A percentile compares a stretch with the other conserved stretches of the same genome.
These are phyloP conservation scores for Yamadazyma sp. DNA, from an alignment of 1,139 yeast genomes.

Conservation along the genomic window DNA sequence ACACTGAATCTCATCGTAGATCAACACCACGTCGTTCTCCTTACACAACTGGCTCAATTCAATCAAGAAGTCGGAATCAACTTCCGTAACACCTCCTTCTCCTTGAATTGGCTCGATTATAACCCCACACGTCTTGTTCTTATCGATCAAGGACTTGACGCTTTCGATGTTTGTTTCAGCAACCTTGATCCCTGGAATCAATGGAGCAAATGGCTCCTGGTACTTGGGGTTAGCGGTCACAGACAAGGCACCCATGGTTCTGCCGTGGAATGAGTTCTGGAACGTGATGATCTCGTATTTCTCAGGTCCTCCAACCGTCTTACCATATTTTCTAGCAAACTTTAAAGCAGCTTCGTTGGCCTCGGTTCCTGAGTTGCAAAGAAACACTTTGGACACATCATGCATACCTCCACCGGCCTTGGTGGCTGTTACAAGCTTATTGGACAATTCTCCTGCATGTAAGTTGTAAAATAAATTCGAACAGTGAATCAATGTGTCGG, in stretches of 20 bases:
- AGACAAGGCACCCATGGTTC: conserved; percentile 89
- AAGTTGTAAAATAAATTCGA: conserved; percentile 84
- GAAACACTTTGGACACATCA: conserved; percentile 78
- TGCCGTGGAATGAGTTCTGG: conserved; percentile 88
- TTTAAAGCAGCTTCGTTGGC: conserved; percentile 98
- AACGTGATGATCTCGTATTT: conserved; percentile 84
- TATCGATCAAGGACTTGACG: conserved; percentile 55
- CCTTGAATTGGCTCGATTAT: conserved; percentile 97
- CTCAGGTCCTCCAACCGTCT: conserved; percentile 43
- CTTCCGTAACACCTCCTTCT: conserved; percentile 88
- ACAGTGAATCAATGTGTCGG: conserved; percentile 71
- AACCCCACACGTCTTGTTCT: conserved; percentile 82
- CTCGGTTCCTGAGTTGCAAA: conserved; percentile 93
- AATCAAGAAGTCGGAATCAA: conserved; percentile 60
- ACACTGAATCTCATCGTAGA: conserved; percentile 95
- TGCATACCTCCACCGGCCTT: conserved; percentile 72
- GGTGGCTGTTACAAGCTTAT: conserved; percentile 69
- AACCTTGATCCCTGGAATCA: conserved; percentile 78
- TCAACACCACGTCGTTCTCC: conserved; percentile 70
- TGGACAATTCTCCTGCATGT: conserved; percentile 79
- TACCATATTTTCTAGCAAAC: conserved; percentile 88
- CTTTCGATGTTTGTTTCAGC: conserved; percentile 63
- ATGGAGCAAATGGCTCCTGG: conserved; percentile 85
- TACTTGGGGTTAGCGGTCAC: conserved; percentile 92
- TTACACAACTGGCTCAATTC: conserved; percentile 68